Percentiles rank a stretch among this genome's conserved stretches.
Evolutionary conservation across 768 basidiomycete genomes (phyloP).

Genomic region (Amyloporia xantha): DNA sequence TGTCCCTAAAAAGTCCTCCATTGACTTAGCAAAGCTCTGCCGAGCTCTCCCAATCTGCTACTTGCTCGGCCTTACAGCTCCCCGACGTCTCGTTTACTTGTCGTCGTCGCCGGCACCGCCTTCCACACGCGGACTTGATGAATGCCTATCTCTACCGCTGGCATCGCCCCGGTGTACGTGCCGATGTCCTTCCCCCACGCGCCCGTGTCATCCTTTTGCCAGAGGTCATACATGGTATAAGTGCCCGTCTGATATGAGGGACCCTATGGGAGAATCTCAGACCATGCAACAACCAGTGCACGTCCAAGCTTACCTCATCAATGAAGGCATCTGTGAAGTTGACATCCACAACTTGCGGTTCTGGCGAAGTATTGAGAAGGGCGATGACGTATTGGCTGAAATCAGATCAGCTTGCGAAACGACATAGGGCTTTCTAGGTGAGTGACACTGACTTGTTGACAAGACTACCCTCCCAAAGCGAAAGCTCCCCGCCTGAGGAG

Average conservation of each 20-base stretch:
- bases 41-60: too few species aligned
- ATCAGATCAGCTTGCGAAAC: not conserved
- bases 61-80: constrained; percentile 15
- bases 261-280: constrained; percentile 14
- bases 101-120: constrained; percentile 16
- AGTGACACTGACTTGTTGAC: constrained; percentile 27
- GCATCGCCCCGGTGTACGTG: constrained; percentile 16
- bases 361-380: constrained; percentile 28
- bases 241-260: constrained; percentile 16
- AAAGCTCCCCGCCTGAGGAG: constrained; percentile 22
- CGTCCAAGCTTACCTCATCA: constrained; percentile 21
- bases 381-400: constrained; percentile 28
- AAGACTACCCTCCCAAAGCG: constrained; percentile 29
- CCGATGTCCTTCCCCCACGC: constrained; percentile 23
- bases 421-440: too few species aligned
- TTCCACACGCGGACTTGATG: constrained; percentile 28
- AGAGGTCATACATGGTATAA: constrained; percentile 27
- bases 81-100: constrained; percentile 1
- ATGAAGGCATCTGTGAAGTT: constrained; percentile 28
- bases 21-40: too few species aligned
- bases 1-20: too few species aligned
- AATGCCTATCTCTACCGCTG: constrained; percentile 19
- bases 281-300: not conserved
- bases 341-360: constrained; percentile 23
- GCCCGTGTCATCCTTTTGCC: constrained; percentile 25